These are phyloP conservation scores for Medicago truncatula DNA, from an alignment of 306 rosid genomes.

Conservation along the genomic window DNA sequence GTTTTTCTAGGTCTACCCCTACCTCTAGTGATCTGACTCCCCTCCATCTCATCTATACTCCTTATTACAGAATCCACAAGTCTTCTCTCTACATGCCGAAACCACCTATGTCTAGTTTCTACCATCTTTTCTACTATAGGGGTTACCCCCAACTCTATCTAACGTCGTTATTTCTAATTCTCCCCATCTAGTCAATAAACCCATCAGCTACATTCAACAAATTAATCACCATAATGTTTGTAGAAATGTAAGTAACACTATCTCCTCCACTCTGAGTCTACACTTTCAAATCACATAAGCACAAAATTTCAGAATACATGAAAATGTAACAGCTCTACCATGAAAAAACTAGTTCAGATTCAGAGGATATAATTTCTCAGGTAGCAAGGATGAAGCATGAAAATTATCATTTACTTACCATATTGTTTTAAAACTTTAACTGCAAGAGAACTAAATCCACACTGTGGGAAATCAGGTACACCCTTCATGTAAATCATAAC, in stretches of 20 bases:
- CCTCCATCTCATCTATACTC: too few relatives aligned
- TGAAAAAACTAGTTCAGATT: slow-evolving; percentile 31
- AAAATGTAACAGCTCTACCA: slow-evolving; percentile 24
- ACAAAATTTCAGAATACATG: not conserved
- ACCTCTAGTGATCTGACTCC: too few relatives aligned
- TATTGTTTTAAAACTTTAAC: slow-evolving; percentile 70
- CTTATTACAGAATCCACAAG: too few relatives aligned
- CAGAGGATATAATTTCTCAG: not conserved
- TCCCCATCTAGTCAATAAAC: too few relatives aligned
- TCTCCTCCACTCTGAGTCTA: slow-evolving; percentile 21
- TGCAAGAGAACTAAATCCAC: slow-evolving; percentile 89
- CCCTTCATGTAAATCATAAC: slow-evolving; percentile 92
- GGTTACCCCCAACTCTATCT: too few relatives aligned
- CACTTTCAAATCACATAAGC: not conserved
- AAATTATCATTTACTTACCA: slow-evolving; percentile 47
- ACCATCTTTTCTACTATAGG: too few relatives aligned
- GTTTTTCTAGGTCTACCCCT: too few relatives aligned
- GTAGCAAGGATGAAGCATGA: slow-evolving; percentile 1
- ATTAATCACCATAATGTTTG: slow-evolving; percentile 25
- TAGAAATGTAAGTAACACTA: slow-evolving; percentile 17
- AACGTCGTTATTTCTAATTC: too few relatives aligned
- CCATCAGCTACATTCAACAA: not conserved
- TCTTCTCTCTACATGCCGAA: too few relatives aligned
- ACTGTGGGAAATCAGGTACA: slow-evolving; percentile 74
- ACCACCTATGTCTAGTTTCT: too few relatives aligned